These are phyloP conservation scores for Mallotus japonicus DNA, from an alignment of 441 rosid species.

Conservation along the genomic window DNA sequence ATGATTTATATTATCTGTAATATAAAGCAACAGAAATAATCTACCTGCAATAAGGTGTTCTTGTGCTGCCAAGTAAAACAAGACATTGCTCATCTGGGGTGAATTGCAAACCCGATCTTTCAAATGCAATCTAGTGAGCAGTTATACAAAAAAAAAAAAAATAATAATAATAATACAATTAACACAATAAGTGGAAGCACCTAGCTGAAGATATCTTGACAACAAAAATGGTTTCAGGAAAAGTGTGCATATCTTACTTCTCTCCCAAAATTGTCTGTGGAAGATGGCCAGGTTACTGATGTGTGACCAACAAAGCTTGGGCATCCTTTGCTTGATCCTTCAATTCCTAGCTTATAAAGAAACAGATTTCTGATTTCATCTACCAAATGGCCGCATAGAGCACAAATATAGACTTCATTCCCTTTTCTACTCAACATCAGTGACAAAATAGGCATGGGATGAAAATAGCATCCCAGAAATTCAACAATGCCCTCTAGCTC, in stretches of 20 bases:
- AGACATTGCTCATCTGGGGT: slow-evolving; percentile 74
- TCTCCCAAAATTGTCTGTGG: slow-evolving; percentile 40
- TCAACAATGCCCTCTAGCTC: slow-evolving; percentile 46
- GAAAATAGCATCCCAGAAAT: slow-evolving; percentile 77
- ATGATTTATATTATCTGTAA: slow-evolving; percentile 8
- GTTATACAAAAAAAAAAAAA: no score
- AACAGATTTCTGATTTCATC: slow-evolving; percentile 53
- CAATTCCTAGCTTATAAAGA: slow-evolving; percentile 56
- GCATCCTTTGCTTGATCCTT: slow-evolving; percentile 52
- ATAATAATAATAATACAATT: not conserved
- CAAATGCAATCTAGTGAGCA: slow-evolving; percentile 49
- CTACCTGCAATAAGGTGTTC: slow-evolving; percentile 88
- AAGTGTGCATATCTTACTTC: slow-evolving; percentile 36
- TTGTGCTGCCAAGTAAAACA: slow-evolving; percentile 57
- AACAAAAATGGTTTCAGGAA: slow-evolving; percentile 2
- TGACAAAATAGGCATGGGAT: slow-evolving; percentile 58
- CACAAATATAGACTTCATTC: slow-evolving; percentile 59
- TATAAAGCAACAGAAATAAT: slow-evolving; percentile 20
- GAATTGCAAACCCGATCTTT: slow-evolving; percentile 59
- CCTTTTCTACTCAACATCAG: slow-evolving; percentile 49
- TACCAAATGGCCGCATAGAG: slow-evolving; percentile 49
- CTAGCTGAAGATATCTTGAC: slow-evolving; percentile 13
- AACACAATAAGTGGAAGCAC: slow-evolving; percentile 14
- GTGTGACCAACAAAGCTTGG: slow-evolving; percentile 79
- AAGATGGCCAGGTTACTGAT: slow-evolving; percentile 43